A percentile compares a stretch with the other conserved stretches of the same genome.
These are phyloP conservation scores for Nigrospora sphaerica DNA, from an alignment of 2,329 filamentous ascomycete genomes.

Conservation along the genomic window DNA sequence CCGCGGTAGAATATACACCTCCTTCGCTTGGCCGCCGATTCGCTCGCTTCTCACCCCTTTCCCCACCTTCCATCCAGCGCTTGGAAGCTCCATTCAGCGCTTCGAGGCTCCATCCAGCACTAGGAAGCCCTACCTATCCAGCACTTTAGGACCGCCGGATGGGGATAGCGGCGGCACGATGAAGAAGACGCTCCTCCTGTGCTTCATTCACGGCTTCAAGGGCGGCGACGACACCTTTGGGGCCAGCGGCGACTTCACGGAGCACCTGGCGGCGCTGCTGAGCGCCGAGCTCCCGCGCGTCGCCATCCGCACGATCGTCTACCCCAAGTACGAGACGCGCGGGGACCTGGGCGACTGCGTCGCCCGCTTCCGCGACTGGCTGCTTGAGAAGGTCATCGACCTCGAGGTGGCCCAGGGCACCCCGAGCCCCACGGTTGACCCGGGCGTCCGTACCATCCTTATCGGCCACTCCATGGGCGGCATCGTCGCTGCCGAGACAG, in stretches of 20 bases:
- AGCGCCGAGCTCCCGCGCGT: conserved; percentile 61
- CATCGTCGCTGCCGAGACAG: conserved; percentile 86
- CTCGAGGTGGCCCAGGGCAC: conserved; percentile 71
- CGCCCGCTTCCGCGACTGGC: conserved; percentile 69
- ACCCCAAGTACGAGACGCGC: conserved; percentile 76
- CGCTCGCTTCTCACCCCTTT: too few relatives aligned
- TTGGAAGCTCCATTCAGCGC: too few relatives aligned
- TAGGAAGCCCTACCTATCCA: too few relatives aligned
- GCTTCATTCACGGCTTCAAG: conserved; percentile 88
- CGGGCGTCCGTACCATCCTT: conserved; percentile 21
- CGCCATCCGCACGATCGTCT: conserved; percentile 61
- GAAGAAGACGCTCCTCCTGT: conserved; percentile 74
- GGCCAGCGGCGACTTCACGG: conserved; percentile 57
- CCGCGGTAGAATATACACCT: too few relatives aligned
- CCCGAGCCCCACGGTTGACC: conserved; percentile 22
- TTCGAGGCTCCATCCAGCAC: too few relatives aligned
- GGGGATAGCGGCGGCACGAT: conserved; percentile 24
- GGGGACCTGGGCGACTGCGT: conserved; percentile 69
- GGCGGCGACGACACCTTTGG: conserved; percentile 75
- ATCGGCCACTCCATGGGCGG: conserved; percentile 56
- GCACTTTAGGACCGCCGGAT: too few relatives aligned
- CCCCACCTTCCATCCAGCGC: too few relatives aligned
- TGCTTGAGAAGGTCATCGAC: conserved; percentile 89
- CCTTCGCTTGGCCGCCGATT: too few relatives aligned
- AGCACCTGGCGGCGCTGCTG: conserved; percentile 60